Evolutionary conservation across 306 rosid species (phyloP).

Genomic region (Quercus gilva): DNA sequence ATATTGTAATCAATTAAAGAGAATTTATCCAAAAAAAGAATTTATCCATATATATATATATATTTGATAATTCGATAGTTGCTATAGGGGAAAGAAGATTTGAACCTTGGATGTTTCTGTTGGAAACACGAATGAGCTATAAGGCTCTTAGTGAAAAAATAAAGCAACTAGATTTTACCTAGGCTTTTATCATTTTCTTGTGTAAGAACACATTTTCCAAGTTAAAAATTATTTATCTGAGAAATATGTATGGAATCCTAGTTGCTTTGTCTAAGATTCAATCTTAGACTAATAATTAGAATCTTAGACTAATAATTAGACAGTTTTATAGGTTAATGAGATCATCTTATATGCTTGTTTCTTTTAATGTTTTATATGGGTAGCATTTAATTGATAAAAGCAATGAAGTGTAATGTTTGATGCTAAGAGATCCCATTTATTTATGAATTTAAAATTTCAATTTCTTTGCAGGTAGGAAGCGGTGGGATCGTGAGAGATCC

Average conservation of each 20-base stretch:
- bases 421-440: neutral
- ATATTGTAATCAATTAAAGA: too few relatives aligned
- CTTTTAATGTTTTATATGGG: neutral
- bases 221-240: neutral
- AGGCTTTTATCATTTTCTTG: neutral
- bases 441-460: slow-evolving; percentile 4
- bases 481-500: slow-evolving; percentile 57
- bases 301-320: neutral
- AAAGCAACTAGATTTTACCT: too few relatives aligned
- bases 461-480: slow-evolving; percentile 44
- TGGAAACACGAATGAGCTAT: too few relatives aligned
- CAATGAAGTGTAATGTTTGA: neutral
- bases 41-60: too few relatives aligned
- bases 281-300: neutral
- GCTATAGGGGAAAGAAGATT: too few relatives aligned
- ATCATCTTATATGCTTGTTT: neutral
- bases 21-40: too few relatives aligned
- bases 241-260: neutral
- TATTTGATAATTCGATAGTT: too few relatives aligned
- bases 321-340: neutral
- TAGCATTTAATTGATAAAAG: neutral
- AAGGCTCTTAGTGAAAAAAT: too few relatives aligned
- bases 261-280: neutral
- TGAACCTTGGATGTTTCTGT: too few relatives aligned
- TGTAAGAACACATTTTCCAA: neutral